Evolutionary conservation across 2,329 filamentous ascomycete species (phyloP).

Genomic region (Colletotrichum liaoningense): DNA sequence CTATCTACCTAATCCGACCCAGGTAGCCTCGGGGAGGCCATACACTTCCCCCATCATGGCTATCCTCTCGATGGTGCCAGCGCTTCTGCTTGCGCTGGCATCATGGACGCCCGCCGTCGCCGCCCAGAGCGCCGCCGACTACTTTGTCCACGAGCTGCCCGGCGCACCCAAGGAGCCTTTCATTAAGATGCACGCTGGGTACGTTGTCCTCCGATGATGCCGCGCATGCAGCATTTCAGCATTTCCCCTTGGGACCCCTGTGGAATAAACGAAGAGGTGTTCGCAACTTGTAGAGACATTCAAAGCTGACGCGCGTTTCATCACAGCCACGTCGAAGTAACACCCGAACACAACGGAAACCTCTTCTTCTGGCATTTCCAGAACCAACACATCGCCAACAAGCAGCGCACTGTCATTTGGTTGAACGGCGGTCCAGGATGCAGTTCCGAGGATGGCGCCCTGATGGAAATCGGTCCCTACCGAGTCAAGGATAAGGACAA

Average conservation of each 20-base stretch:
- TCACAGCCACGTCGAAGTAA: conserved; percentile 88
- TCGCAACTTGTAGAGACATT: not conserved
- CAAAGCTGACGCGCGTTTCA: conserved; percentile 40
- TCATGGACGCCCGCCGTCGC: conserved; percentile 52
- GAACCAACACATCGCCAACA: conserved; percentile 94
- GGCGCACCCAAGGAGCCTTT: conserved; percentile 81
- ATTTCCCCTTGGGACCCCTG: not conserved
- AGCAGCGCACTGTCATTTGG: conserved; percentile 93
- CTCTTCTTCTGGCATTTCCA: conserved; percentile 99
- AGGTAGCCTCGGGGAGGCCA: conserved; percentile 35
- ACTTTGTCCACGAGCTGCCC: conserved; percentile 87
- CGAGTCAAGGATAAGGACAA: conserved; percentile 79
- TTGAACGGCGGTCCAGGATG: conserved; percentile 97
- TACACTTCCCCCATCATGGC: conserved; percentile 36
- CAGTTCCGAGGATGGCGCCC: conserved; percentile 94
- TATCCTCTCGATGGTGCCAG: conserved; percentile 37
- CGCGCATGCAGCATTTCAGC: not conserved
- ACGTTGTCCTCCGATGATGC: conserved; percentile 50
- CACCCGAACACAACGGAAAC: conserved; percentile 86
- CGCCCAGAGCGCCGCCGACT: conserved; percentile 72
- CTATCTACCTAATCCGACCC: conserved; percentile 13
- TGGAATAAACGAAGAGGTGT: not conserved
- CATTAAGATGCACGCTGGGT: conserved; percentile 99
- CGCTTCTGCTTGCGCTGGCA: conserved; percentile 51
- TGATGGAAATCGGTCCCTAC: conserved; percentile 98